Percentiles rank a stretch among this genome's conserved stretches.
These are phyloP conservation scores for Moniliophthora roreri DNA, from an alignment of 1,284 basidiomycete genomes.

Conservation along the genomic window DNA sequence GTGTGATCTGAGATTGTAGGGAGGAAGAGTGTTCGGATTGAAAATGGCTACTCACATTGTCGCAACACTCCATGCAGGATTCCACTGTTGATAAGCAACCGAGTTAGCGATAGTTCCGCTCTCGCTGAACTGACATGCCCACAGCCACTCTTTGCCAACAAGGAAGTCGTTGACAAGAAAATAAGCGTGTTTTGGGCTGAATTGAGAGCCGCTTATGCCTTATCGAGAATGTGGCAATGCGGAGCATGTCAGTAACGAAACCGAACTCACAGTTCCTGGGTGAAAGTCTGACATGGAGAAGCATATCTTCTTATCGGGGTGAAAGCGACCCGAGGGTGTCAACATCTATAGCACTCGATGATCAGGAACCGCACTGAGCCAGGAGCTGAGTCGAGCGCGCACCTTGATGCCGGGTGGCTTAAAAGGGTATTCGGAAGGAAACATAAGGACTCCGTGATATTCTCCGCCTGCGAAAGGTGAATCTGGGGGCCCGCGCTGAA, in stretches of 20 bases:
- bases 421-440: constrained; percentile 93
- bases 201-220: no score
- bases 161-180: no score
- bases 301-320: constrained; percentile 93
- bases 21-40: constrained; percentile 4
- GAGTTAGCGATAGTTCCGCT: constrained; percentile 9
- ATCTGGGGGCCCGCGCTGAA: constrained; percentile 88
- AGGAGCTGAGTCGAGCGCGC: constrained; percentile 18
- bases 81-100: constrained; percentile 60
- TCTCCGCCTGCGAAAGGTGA: constrained; percentile 92
- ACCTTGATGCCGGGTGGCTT: constrained; percentile 96
- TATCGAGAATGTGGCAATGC: no score
- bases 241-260: no score
- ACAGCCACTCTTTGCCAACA: constrained; percentile 14
- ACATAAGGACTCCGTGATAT: constrained; percentile 87
- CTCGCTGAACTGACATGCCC: not conserved
- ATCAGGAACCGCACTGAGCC: constrained; percentile 7
- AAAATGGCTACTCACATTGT: constrained; percentile 69
- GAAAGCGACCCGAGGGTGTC: constrained; percentile 92
- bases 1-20: not conserved
- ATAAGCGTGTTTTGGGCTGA: no score
- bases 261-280: constrained; percentile 74
- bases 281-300: constrained; percentile 97
- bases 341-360: constrained; percentile 62
- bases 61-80: constrained; percentile 91